phyloP scores from a whole-genome alignment of 2,329 filamentous ascomycete genomes.

The Fusarium siculi region DNA sequence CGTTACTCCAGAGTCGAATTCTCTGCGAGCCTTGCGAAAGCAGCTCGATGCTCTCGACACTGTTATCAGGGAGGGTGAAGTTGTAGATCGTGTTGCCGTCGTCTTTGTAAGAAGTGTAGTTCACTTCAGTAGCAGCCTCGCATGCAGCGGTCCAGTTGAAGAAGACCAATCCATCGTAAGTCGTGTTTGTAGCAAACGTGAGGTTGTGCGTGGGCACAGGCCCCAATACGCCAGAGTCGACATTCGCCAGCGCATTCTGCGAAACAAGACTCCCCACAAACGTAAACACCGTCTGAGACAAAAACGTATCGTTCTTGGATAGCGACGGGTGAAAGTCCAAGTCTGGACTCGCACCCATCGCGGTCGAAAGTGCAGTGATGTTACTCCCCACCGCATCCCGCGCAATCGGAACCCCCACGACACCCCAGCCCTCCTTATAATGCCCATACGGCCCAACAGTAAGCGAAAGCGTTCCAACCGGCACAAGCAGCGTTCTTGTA shows the following conservation, averaged over 20 bases:
- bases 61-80: conserved; percentile 29
- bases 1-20: conserved; percentile 25
- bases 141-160: conserved; percentile 35
- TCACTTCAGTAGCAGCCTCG: conserved; percentile 31
- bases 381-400: conserved; percentile 8
- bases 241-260: conserved; percentile 31
- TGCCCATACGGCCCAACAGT: conserved; percentile 30
- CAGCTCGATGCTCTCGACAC: conserved; percentile 27
- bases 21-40: conserved; percentile 11
- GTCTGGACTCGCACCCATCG: conserved; percentile 17
- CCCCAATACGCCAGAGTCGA: conserved; percentile 29
- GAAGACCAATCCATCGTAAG: conserved; percentile 31
- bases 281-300: conserved; percentile 28
- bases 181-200: conserved; percentile 29
- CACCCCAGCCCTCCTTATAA: conserved; percentile 10
- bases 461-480: conserved; percentile 29
- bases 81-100: conserved; percentile 30
- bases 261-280: conserved; percentile 37
- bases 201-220: conserved; percentile 35
- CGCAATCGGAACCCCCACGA: conserved; percentile 28
- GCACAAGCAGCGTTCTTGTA: conserved; percentile 25
- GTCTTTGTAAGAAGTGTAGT: conserved; percentile 17
- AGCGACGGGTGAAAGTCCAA: conserved; percentile 15
- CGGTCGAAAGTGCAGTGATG: conserved; percentile 15
- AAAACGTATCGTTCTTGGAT: conserved; percentile 26